Evolutionary conservation across 495 filamentous ascomycete species (phyloP).

Genomic region (Astrothelium subdiscretum): DNA sequence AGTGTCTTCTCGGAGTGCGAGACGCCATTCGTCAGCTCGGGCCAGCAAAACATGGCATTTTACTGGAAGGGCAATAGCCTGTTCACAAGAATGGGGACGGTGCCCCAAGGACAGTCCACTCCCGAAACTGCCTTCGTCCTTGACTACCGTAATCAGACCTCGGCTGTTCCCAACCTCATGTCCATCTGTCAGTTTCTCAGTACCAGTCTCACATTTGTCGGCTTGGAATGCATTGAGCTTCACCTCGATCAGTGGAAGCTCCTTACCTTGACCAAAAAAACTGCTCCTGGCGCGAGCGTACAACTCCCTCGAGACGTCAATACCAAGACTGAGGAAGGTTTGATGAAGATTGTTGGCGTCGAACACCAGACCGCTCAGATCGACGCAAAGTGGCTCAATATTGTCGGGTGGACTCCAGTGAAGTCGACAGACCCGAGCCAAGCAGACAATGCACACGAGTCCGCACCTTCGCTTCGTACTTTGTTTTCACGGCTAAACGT

Average conservation of each 20-base stretch:
- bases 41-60: conserved; percentile 87
- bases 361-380: conserved; percentile 77
- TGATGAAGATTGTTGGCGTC: conserved; percentile 70
- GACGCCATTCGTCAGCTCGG: conserved; percentile 89
- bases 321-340: conserved; percentile 62
- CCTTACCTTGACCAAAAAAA: conserved; percentile 66
- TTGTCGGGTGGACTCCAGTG: conserved; percentile 57
- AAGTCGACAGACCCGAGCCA: background rate
- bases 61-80: conserved; percentile 96
- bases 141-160: conserved; percentile 77
- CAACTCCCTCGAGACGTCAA: conserved; percentile 71
- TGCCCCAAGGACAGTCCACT: conserved; percentile 47
- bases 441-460: conserved; percentile 7
- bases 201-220: conserved; percentile 93
- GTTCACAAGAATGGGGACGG: conserved; percentile 69
- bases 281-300: conserved; percentile 59
- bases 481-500: conserved; percentile 72
- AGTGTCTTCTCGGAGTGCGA: conserved; percentile 97
- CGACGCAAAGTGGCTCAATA: conserved; percentile 82
- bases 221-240: conserved; percentile 74
- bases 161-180: conserved; percentile 72
- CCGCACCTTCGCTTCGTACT: conserved; percentile 51
- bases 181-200: conserved; percentile 83
- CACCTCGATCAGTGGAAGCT: conserved; percentile 82
- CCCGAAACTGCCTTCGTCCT: conserved; percentile 80